Percentiles rank a stretch among this genome's conserved stretches.
phyloP scores from a whole-genome alignment of 495 filamentous ascomycete species.

The Umbilicaria muhlenbergii region DNA sequence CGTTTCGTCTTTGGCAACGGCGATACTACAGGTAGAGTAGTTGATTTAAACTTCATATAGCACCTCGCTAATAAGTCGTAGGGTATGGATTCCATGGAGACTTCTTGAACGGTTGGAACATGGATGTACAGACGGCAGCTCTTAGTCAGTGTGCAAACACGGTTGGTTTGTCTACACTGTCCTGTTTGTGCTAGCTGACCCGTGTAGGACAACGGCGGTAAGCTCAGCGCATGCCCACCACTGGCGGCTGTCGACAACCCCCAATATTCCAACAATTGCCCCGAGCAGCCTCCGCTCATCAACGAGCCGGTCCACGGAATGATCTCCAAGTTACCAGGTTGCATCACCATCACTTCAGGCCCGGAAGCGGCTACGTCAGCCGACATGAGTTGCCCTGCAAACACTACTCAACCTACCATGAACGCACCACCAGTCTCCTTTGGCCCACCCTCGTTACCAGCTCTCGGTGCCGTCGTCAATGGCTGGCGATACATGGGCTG shows the following conservation, averaged over 20 bases:
- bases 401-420: background rate
- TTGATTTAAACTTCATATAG: background rate
- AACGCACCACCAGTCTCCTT: background rate
- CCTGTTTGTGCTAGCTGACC: too few relatives aligned
- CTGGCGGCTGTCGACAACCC: conserved; percentile 14
- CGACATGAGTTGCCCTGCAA: conserved; percentile 7
- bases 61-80: conserved; percentile 1
- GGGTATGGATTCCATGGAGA: conserved; percentile 33
- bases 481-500: conserved; percentile 13
- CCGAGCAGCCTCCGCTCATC: conserved; percentile 15
- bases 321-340: conserved; percentile 25
- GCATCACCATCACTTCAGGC: conserved; percentile 24
- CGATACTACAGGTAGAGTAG: conserved; percentile 20
- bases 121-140: conserved; percentile 17
- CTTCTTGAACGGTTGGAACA: conserved; percentile 33
- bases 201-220: background rate
- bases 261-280: conserved; percentile 4
- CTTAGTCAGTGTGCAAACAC: conserved; percentile 18
- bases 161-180: background rate
- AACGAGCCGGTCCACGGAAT: conserved; percentile 21
- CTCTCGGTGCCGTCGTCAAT: conserved; percentile 2
- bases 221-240: conserved; percentile 16
- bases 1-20: conserved; percentile 20
- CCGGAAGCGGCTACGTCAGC: conserved; percentile 14
- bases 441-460: background rate